Evolutionary conservation across 495 filamentous ascomycete genomes (phyloP).

Genomic region (Neurospora discreta): DNA sequence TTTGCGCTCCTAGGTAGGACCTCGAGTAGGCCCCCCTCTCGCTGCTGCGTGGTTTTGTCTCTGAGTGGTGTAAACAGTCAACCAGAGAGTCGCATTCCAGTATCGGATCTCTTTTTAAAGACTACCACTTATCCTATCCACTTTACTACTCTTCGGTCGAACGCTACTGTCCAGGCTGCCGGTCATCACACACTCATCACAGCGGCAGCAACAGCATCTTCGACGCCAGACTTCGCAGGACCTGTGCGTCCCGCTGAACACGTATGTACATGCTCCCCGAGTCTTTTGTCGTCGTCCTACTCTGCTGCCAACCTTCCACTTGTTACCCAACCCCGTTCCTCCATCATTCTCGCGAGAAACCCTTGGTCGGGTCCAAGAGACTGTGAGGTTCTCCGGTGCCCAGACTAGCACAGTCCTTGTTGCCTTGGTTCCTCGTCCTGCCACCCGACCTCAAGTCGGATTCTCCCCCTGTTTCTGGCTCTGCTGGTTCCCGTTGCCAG

Average conservation of each 20-base stretch:
- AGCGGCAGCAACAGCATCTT: background rate
- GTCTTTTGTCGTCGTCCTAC: background rate
- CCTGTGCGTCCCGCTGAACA: background rate
- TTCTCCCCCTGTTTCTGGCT: background rate
- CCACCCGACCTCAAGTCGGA: background rate
- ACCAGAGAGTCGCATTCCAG: background rate
- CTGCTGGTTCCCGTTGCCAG: background rate
- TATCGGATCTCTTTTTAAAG: background rate
- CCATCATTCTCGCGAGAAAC: background rate
- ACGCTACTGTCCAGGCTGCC: background rate
- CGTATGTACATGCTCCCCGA: background rate
- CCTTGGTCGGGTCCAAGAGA: background rate
- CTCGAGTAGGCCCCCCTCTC: background rate
- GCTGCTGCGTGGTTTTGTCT: background rate
- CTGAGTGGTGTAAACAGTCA: background rate
- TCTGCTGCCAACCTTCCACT: background rate
- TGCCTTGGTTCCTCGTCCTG: background rate
- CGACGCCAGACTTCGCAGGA: background rate
- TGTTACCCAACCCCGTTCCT: background rate
- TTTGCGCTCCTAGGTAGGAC: background rate
- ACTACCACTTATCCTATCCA: background rate
- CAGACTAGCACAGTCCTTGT: background rate
- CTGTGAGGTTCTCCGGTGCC: background rate
- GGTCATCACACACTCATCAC: background rate
- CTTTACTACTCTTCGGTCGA: background rate